Evolutionary conservation across 1,284 basidiomycete genomes (phyloP).

Genomic region (Trametes polyzona): DNA sequence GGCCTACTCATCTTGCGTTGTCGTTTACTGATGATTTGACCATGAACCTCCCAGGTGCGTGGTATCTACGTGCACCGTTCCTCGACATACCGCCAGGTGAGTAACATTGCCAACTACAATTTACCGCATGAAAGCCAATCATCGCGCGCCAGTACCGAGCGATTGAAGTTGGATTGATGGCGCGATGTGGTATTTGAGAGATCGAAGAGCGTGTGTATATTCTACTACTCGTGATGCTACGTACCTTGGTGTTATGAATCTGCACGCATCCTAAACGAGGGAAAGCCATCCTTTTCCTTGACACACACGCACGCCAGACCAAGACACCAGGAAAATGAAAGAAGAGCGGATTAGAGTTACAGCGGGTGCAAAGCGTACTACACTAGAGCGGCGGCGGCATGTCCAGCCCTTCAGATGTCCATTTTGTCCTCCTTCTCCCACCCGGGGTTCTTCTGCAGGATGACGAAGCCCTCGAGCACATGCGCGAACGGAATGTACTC

Average conservation of each 20-base stretch:
- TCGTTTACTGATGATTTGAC: background rate
- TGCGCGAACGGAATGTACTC: conserved; percentile 92
- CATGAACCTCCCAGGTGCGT: conserved; percentile 42
- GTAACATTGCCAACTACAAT: background rate
- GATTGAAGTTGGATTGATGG: too few species aligned
- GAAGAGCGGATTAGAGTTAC: conserved; percentile 20
- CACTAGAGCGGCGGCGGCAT: conserved; percentile 14
- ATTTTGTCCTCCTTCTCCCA: conserved; percentile 84
- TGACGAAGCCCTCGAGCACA: conserved; percentile 90
- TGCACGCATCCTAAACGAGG: too few species aligned
- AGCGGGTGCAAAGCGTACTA: conserved; percentile 26
- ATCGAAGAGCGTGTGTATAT: too few species aligned
- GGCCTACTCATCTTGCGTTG: too few species aligned
- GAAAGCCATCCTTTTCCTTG: too few species aligned
- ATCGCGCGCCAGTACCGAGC: background rate
- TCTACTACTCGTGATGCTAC: too few species aligned
- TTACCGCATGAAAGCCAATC: background rate
- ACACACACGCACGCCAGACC: background rate
- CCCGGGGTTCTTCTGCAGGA: conserved; percentile 86
- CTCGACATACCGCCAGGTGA: conserved; percentile 33
- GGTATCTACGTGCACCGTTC: conserved; percentile 49
- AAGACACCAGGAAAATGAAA: background rate
- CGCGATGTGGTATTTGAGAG: too few species aligned
- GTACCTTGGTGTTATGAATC: too few species aligned
- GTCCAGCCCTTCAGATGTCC: conserved; percentile 56